Base-by-base conservation (phyloP, 1,284 basidiomycete species). In the Puccinia coronata region DNA sequence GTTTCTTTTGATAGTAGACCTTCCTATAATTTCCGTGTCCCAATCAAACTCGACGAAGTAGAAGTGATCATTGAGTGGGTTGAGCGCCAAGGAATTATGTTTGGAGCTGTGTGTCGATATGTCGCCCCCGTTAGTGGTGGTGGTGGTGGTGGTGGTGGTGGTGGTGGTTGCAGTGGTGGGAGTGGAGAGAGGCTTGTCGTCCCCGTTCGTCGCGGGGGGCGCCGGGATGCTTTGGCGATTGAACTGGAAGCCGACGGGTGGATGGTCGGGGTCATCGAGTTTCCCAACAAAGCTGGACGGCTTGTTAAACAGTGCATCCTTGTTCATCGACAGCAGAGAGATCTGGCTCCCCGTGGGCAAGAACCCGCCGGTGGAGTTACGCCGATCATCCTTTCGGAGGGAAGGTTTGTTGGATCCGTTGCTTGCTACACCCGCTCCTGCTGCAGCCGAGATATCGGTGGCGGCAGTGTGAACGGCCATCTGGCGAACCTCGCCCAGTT, bases 31-130 rank as follows among this genome's bases (percentile, higher is more conserved):
- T 36, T 80, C 79, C 14, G 49, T 53, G 18, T 80, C 79, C 79
- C 79, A 80, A 20, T 72, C 57, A 36, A 80, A 65, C 63, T 80
- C 79, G 23, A 73, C 79, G 55, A 80, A 80, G 39, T 73, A 80
- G 39, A 72, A 80, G 41, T 72, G 14, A 59, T 80, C 79, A 72
- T 57, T 43, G 11, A 47, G 28, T 57, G 39, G 6, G 18, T 65
- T 69, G 20, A 39, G 28, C n/a, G 57, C 25, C 0, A 59, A n/a
- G 4, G 55, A 74, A 36, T 43, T 53, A 61, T 61, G 23, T n/a
- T 74, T 57, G 4, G 57, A 74, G 55, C 23, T 43, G 36, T 41
- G 36, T 23, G 0, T 59, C 43, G 12, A 36, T 51, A 14, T 51
- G 43, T 31, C 16, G 14, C 12, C 12, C 8, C 23, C 9, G 55